Base-by-base conservation (phyloP, 352 stramenopile genomes). In the Globisporangium spinosum region DNA sequence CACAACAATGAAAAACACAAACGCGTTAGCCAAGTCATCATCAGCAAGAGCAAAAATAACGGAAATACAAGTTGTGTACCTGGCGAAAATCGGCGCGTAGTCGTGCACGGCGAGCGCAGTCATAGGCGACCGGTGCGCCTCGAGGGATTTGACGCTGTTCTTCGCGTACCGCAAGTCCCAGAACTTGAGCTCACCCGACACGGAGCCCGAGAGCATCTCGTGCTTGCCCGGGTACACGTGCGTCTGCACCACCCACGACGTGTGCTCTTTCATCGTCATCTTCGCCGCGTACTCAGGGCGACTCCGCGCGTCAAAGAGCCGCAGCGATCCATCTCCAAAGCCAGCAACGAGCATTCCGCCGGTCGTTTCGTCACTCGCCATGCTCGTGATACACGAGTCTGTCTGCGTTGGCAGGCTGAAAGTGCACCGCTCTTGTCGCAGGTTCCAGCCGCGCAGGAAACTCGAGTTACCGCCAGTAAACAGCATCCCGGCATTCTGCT, bases 101-200 rank as follows among this genome's bases (percentile, higher is more conserved):
- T 96, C 83, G 76, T 99, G 98, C 29, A 98, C 89, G 1, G 93
- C 91, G 9, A 99, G 79, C 13, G 97, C 94, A 2, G 98, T 99
- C 95, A 99, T 99, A 6, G 95, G 89, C 34, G 90, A 97, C 43
- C 93, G 82, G 72, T 95, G 88, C 17, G 89, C 89, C 72, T 98
- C 89, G 34, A 99, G 72, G 2, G 89, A 95, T 27, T 92, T 90
- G 12, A 92, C 73, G 53, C 85, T 94, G 34, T 71, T 88, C 72
- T 89, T 93, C 15, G 83, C 73, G 66, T 93, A 91, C 0, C 97
- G 82, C 58, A 99, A 70, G 74, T 99, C 97, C 97, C 97, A 99
- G 53, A 98, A 98, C 72, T 98, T 98, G 32, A 99, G 80, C 58
- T 97, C 93, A 3, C 98, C 97, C 23, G 82, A 94, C 3, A 99